Conservation (phyloP, 169 alveolate species). For the Eimeria falciformis region DNA sequence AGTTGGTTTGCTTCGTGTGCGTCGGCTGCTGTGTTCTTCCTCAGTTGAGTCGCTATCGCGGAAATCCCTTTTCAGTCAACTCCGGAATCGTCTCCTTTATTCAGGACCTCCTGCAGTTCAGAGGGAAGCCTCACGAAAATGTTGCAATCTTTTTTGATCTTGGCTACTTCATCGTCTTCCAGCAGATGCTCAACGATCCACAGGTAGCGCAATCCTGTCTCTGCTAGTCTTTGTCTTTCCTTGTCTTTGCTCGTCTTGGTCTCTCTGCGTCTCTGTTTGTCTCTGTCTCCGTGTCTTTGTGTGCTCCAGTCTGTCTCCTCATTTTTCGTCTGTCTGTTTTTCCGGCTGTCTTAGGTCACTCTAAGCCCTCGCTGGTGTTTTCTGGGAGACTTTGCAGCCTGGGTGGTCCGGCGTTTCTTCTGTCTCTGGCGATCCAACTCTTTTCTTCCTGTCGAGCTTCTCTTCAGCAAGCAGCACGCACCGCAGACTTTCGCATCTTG, state of each 20-base stretch:
- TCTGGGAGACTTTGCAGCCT: constrained; percentile 22
- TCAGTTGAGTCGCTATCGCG: constrained; percentile 47
- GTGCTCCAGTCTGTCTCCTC: background rate
- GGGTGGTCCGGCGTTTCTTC: constrained; percentile 43
- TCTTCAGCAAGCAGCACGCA: constrained; percentile 58
- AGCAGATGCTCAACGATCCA: constrained; percentile 28
- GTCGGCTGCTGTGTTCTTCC: background rate
- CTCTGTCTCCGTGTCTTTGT: background rate
- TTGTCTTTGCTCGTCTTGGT: background rate
- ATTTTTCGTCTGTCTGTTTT: background rate
- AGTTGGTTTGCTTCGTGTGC: background rate
- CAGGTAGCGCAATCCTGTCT: background rate
- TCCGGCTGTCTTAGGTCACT: background rate
- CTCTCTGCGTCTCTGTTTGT: background rate
- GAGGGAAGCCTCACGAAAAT: constrained; percentile 28
- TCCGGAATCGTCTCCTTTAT: constrained; percentile 38
- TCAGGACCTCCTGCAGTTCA: constrained; percentile 42
- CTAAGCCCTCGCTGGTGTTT: constrained; percentile 27
- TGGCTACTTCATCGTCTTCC: constrained; percentile 45
- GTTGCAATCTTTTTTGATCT: constrained; percentile 50
- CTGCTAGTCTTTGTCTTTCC: background rate
- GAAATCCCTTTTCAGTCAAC: constrained; percentile 60
- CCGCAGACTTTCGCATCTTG: background rate
- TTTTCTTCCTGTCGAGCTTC: constrained; percentile 63
- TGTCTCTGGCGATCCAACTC: constrained; percentile 51